phyloP scores from a whole-genome alignment of 108 stramenopile species.

The Cafeteria roenbergensis region DNA sequence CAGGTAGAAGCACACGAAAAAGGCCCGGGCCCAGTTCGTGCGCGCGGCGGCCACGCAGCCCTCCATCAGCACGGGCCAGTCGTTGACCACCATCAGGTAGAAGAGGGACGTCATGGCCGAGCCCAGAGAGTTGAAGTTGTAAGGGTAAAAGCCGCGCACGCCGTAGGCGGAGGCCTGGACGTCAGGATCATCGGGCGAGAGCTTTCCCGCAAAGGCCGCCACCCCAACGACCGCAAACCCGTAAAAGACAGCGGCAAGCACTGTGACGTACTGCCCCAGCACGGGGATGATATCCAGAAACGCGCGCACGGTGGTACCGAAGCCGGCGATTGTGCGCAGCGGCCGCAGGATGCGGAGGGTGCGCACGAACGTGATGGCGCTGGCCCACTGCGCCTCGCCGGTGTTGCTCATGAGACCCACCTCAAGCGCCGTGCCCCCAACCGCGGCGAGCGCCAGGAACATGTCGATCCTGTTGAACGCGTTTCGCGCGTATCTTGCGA shows the following conservation, averaged over 20 bases:
- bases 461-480: too few relatives aligned
- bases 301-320: background rate
- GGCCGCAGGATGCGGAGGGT: background rate
- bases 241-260: background rate
- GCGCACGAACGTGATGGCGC: background rate
- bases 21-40: background rate
- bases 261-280: background rate
- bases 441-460: too few relatives aligned
- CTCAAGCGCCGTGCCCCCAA: too few relatives aligned
- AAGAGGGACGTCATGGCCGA: background rate
- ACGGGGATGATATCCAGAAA: background rate
- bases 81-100: constrained; percentile 3
- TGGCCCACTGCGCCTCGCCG: background rate
- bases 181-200: background rate
- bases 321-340: background rate
- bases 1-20: background rate
- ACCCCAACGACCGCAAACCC: background rate
- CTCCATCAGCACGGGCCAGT: background rate
- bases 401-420: too few relatives aligned
- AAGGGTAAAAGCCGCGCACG: background rate
- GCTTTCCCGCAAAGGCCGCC: background rate
- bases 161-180: background rate
- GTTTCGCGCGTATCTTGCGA: too few relatives aligned
- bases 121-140: background rate
- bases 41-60: background rate